phyloP scores from a whole-genome alignment of 208 protist genomes.

The Leishmania amazonensis region DNA sequence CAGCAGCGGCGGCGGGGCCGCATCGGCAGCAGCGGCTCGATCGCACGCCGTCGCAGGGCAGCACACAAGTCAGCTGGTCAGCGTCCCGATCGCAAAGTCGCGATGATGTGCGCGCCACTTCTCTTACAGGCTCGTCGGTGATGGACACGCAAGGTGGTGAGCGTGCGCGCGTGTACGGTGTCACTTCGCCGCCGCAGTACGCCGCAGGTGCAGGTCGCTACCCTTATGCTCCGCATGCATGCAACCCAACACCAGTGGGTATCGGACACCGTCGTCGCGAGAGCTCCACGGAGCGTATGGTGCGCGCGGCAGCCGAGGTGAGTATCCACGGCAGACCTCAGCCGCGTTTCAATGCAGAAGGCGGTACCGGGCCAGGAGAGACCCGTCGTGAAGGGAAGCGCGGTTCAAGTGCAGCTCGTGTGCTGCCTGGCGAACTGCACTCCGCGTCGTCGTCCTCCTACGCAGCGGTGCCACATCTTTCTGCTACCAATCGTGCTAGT shows the following conservation, averaged over 20 bases:
- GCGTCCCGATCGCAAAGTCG: conserved; percentile 6
- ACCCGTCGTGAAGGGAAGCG: background rate
- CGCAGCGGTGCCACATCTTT: background rate
- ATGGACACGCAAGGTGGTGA: background rate
- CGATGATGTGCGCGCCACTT: background rate
- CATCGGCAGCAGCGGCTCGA: background rate
- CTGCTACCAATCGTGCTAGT: background rate
- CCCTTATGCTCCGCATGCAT: background rate
- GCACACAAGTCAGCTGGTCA: background rate
- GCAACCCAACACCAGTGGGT: background rate
- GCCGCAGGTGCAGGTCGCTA: background rate
- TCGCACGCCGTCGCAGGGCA: background rate
- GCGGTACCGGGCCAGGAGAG: background rate
- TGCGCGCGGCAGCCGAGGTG: conserved; percentile 7
- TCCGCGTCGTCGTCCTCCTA: background rate
- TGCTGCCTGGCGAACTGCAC: background rate
- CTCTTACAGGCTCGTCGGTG: background rate
- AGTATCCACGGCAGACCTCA: background rate
- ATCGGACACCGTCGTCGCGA: background rate
- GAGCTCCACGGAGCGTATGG: conserved; percentile 14
- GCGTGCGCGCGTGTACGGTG: background rate
- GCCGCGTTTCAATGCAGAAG: background rate
- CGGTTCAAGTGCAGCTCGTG: background rate
- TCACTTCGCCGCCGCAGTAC: background rate
- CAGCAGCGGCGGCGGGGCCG: conserved; percentile 8